Evolutionary conservation across 257 asterid species (phyloP).

Genomic region (Perilla frutescens): DNA sequence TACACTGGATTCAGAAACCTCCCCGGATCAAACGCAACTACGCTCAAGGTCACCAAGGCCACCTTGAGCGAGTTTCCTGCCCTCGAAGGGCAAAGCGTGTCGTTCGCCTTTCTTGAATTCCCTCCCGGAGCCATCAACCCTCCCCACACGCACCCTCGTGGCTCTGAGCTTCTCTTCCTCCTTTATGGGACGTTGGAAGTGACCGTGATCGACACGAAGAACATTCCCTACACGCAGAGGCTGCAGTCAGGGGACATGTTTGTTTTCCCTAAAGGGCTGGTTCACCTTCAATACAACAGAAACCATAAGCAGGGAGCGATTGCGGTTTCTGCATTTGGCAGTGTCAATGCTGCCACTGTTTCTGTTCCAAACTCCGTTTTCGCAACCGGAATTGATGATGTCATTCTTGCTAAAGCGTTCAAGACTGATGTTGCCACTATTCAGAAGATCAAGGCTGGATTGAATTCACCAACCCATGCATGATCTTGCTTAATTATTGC

Average conservation of each 20-base stretch:
- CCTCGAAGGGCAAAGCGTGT: slow-evolving; percentile 40
- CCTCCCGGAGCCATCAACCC: slow-evolving; percentile 34
- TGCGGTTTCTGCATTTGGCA: slow-evolving; percentile 38
- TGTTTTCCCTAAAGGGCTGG: slow-evolving; percentile 41
- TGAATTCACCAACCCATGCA: not conserved
- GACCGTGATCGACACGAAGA: slow-evolving; percentile 32
- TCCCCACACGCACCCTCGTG: slow-evolving; percentile 40
- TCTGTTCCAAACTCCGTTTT: slow-evolving; percentile 33
- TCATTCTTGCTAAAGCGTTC: slow-evolving; percentile 38
- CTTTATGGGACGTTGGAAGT: slow-evolving; percentile 35
- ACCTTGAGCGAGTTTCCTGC: slow-evolving; percentile 26
- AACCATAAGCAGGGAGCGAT: slow-evolving; percentile 17
- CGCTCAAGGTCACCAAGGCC: not conserved
- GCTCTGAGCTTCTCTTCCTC: slow-evolving; percentile 30
- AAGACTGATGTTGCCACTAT: slow-evolving; percentile 43
- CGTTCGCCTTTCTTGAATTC: slow-evolving; percentile 34
- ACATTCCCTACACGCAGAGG: slow-evolving; percentile 20
- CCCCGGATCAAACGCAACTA: not conserved
- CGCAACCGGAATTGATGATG: slow-evolving; percentile 31
- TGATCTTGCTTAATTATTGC: not conserved
- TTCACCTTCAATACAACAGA: slow-evolving; percentile 39
- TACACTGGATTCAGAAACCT: slow-evolving; percentile 17
- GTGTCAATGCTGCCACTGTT: slow-evolving; percentile 39
- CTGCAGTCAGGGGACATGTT: slow-evolving; percentile 34
- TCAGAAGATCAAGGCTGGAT: slow-evolving; percentile 41